Base-by-base conservation (phyloP, 148 eudicot species). In the Vaccinium vitisidaea region DNA sequence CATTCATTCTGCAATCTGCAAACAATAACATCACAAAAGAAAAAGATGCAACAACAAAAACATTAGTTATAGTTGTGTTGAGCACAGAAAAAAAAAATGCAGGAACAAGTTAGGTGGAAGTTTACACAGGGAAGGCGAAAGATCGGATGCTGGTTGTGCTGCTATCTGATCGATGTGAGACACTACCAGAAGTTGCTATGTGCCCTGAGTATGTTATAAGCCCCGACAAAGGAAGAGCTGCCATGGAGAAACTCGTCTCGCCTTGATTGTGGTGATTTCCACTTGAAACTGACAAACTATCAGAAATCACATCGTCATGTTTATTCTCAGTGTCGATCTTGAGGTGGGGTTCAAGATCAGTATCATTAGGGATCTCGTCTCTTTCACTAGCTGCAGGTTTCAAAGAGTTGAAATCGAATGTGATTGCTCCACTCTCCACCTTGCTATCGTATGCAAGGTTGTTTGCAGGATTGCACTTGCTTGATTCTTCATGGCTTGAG, bases 41-140 rank as follows among this genome's bases (percentile, higher is more conserved):
- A 30, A 69, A 69, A 69, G 39, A 27, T 8, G 18, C 27, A 56
- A 19, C 1, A 36, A 58, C 9, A 50, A 56, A 14, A 56, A 18
- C 56, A n/a, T 13, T 16, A 36, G 27, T 80, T 32, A n/a, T 56
- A 52, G 1, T 11, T 78, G 12, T 52, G 77, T 13, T 25, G 36
- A 27, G 39, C 36, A 63, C 19, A 30, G 14, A 12, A n/a, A 32
- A 80, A 10, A 2, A 58, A 2, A 30, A 21, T 18, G 8, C 0
- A 8, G 25, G 27, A 32, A 39, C 52, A 18, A 18, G 27, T 30
- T 58, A 0, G 9, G 12, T n/a, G 16, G 84, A 86, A 21, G 54
- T 73, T 93, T 91, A 97, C 99, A 97, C 86, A 12, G 99, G 99
- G 90, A 97, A 97, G 84, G 99, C 99, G 82, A 97, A 97, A 82